Evolutionary conservation across 257 asterid genomes (phyloP), one percentile per base, ranked within the genome.

Genomic region (Gentiana straminea): DNA sequence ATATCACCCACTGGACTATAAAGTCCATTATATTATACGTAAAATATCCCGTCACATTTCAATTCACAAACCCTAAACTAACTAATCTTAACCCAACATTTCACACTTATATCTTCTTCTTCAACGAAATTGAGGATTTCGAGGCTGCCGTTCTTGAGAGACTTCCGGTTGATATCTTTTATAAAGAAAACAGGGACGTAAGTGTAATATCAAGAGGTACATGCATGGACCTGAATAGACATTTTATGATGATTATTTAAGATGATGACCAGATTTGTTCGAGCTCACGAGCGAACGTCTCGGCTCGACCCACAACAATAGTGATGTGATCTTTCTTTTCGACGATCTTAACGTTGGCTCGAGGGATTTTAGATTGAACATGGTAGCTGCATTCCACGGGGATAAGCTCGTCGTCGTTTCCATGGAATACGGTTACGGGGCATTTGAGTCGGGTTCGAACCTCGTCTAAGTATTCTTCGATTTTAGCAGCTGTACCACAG

Each of bases 381-480:
- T 78, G 71, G 72, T 81, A 79, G 55, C 98, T 91, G 75, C 98
- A 91, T 55, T 91, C 95, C 0, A 91, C 79, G 0, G 98, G 98
- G 59, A 91, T 91, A 24, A 91, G 70, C 48, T 83, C 94, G 34
- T 91, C 98, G 8, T 91, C 76, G 60, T 57, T 48, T 0, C 98
- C 98, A n/a, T 91, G 98, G 10, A 68, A 75, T 44, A 91, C 69
- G 2, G 84, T 71, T 5, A 91, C 71, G 0, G 77, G 64, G 66
- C 97, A 87, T 56, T 77, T 84, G 3, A 85, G 54, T 1, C 60
- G 54, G 33, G 75, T 74, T 56, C 66, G 67, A 8, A 91, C 84
- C 57, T 69, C 81, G 13, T 91, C 90, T 55, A 91, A 64, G 45
- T 91, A 88, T 1, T 70, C 83, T 63, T 91, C 97, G 8, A 91